Base-by-base conservation (phyloP, 345 rosid genomes). In the Salix udensis region DNA sequence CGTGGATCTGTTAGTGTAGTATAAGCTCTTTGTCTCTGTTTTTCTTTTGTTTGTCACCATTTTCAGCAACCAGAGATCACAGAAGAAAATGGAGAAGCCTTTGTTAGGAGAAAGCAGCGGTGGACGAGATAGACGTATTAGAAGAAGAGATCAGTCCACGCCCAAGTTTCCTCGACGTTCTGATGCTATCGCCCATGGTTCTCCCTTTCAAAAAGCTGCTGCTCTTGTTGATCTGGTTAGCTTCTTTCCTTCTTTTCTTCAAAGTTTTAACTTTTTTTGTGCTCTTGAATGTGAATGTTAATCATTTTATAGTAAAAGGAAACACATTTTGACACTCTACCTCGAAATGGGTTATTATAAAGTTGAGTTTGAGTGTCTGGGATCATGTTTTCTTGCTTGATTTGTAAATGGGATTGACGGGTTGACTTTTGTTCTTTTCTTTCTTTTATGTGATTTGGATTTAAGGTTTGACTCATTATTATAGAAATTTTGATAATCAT, bases 201-300 rank as follows among this genome's bases (percentile, higher is more conserved):
- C 97, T 67, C 79, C 84, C 68, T 92, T 76, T 75, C 96, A 96
- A 84, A 89, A 87, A 75, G 99, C 99, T n/a, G 99, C 99, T 68
- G 98, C 99, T 6, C 92, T 96, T 65, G 98, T 93, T 80, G 99
- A 96, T 89, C 94, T 96, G 89, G 99, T 95, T 34, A 70, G 34
- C 48, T 11, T 28, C 7, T 69, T 15, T 19, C 44, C 50, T 34
- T 34, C 37, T 34, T 34, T 34, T 34, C 37, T 12, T 46, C 4
- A 40, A 40, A 40, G 6, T 19, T 39, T 30, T 31, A 2, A 19
- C 37, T 34, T 12, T 30, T 65, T 12, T 9, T 1, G 24, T 31
- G 5, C 39, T 30, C 40, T 28, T 66, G 16, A 26, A 31, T 2
- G 6, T 71, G 62, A 28, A 13, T 15, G 12, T 70, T 23, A 21